These are phyloP conservation scores for Sungouiozyma intestinalis DNA, from an alignment of 805 yeast genomes.

Conservation along the genomic window DNA sequence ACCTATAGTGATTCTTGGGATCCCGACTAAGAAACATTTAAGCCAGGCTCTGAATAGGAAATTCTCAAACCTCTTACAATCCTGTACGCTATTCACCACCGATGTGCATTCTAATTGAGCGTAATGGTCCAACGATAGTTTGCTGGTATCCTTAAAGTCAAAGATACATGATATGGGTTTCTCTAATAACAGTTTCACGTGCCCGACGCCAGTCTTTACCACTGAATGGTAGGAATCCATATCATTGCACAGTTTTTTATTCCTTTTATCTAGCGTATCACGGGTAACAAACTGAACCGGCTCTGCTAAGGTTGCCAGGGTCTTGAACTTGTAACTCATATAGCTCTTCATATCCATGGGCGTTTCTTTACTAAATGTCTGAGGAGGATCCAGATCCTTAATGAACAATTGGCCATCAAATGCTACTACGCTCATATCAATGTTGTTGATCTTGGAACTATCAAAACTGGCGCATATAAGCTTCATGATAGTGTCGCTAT, in stretches of 20 bases:
- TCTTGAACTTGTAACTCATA: slow-evolving; percentile 81
- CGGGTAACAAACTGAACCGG: slow-evolving; percentile 69
- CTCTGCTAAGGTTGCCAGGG: slow-evolving; percentile 57
- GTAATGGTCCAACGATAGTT: slow-evolving; percentile 57
- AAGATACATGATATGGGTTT: slow-evolving; percentile 91
- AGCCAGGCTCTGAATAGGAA: slow-evolving; percentile 84
- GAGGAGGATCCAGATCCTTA: slow-evolving; percentile 28
- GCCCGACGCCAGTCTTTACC: slow-evolving; percentile 80
- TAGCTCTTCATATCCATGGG: slow-evolving; percentile 33
- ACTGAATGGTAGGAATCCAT: slow-evolving; percentile 71
- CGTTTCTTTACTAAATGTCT: slow-evolving; percentile 24
- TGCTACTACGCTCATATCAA: slow-evolving; percentile 52
- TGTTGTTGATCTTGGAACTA: slow-evolving; percentile 37
- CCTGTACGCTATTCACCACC: slow-evolving; percentile 43
- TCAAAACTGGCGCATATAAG: slow-evolving; percentile 49
- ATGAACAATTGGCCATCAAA: slow-evolving; percentile 72
- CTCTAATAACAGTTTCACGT: slow-evolving; percentile 54
- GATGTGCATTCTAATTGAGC: slow-evolving; percentile 73
- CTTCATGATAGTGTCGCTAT: slow-evolving; percentile 70
- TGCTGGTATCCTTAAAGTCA: slow-evolving; percentile 49
- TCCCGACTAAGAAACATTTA: slow-evolving; percentile 81
- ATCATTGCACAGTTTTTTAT: slow-evolving; percentile 49
- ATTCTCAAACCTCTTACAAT: slow-evolving; percentile 57
- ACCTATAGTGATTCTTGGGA: slow-evolving; percentile 73
- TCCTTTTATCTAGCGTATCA: slow-evolving; percentile 54